Conservation (phyloP, 306 rosid species). For the Astragalus membranaceus region DNA sequence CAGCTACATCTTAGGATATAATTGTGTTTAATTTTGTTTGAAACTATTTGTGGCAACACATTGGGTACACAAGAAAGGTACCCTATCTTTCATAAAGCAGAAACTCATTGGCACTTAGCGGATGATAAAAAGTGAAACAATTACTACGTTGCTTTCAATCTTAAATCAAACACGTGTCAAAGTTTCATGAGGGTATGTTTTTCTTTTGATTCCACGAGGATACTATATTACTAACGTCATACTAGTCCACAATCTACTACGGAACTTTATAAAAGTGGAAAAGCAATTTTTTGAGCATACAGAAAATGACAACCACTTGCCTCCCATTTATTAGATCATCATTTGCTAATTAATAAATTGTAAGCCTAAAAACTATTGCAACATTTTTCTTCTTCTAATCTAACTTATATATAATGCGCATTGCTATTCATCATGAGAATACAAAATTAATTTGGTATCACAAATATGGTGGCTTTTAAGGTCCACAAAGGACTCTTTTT, state of each 20-base stretch:
- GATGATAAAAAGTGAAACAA: conserved; percentile 19
- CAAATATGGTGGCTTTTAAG: no score
- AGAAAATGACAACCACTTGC: conserved; percentile 20
- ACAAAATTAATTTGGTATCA: no score
- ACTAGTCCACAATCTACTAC: not conserved
- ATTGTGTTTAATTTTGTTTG: conserved; percentile 4
- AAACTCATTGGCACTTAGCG: conserved; percentile 9
- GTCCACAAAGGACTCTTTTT: no score
- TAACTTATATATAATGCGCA: not conserved
- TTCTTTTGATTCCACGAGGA: no score
- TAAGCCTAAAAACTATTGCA: conserved; percentile 2
- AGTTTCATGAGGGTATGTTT: not conserved
- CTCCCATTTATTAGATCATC: conserved; percentile 5
- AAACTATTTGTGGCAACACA: not conserved
- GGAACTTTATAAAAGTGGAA: not conserved
- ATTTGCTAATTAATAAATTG: not conserved
- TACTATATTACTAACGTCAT: no score
- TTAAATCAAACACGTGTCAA: not conserved
- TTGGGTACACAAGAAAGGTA: not conserved
- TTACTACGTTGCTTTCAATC: not conserved
- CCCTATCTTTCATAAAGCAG: not conserved
- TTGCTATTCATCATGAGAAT: no score
- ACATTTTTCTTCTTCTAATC: not conserved
- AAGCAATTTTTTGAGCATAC: not conserved
- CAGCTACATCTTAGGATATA: not conserved